Conservation (phyloP, 495 filamentous ascomycete species). For the Aspergillus indologenus region DNA sequence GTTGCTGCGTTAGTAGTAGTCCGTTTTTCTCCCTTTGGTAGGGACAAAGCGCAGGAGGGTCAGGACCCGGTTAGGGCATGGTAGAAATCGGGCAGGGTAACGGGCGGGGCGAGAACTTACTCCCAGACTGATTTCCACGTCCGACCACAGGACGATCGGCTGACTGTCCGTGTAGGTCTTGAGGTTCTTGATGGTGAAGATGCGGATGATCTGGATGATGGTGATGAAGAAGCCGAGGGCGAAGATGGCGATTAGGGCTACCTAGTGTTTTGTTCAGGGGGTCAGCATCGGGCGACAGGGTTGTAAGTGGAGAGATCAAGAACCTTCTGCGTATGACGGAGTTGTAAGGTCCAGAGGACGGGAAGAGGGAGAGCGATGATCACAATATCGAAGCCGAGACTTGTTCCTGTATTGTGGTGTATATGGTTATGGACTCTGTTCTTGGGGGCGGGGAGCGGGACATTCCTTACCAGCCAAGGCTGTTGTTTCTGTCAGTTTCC, state of each 20-base stretch:
- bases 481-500: conserved; percentile 15
- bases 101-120: too few species aligned
- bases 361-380: conserved; percentile 51
- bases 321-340: conserved; percentile 29
- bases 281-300: too few species aligned
- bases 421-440: too few species aligned
- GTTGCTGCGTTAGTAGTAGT: too few species aligned
- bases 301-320: background rate
- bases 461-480: background rate
- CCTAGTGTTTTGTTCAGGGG: conserved; percentile 28
- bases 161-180: conserved; percentile 44
- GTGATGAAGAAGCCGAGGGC: conserved; percentile 53
- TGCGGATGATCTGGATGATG: conserved; percentile 52
- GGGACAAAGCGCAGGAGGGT: too few species aligned
- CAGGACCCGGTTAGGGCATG: too few species aligned
- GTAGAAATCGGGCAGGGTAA: too few species aligned
- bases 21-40: too few species aligned
- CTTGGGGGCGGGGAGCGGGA: too few species aligned
- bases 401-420: conserved; percentile 19
- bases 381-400: conserved; percentile 45
- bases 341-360: conserved; percentile 37
- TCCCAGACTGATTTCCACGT: conserved; percentile 51
- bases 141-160: conserved; percentile 49
- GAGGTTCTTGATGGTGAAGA: conserved; percentile 46
- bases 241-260: conserved; percentile 46